Evolutionary conservation across 306 rosid species (phyloP), one percentile per base, ranked within the genome.

Genomic region (Sesbania bispinosa): DNA sequence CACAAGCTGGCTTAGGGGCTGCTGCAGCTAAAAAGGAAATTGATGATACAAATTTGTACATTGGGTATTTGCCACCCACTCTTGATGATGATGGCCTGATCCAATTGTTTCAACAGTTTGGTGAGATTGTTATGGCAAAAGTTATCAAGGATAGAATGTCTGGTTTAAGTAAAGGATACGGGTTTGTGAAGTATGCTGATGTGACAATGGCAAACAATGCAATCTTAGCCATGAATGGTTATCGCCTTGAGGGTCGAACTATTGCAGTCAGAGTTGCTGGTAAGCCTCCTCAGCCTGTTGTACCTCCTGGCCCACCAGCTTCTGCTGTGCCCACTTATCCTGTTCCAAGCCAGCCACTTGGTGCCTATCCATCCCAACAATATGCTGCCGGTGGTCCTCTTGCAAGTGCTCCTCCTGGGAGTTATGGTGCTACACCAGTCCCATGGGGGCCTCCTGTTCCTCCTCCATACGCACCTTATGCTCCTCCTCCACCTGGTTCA

Each of bases 211-310:
- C 99, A 36, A 94, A 94, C 79, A 89, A 74, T 77, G 99, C 97
- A 21, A 94, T 86, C 59, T 39, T 74, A 33, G 87, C 91, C 77
- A 94, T 94, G 99, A 94, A 89, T 77, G 99, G 97, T 66, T 91
- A 83, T 80, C 96, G 90, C 67, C 87, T 94, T 8, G 99, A 91
- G 75, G 96, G 96, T 19, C 83, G 97, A 74, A 91, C 97, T 27
- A 91, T 94, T 82, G 99, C 99, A 26, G 99, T 94, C 67, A 83
- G 99, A 80, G 97, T 94, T 47, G 97, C 99, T 21, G 99, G 99
- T 61, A 88, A 84, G 90, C 99, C 99, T 53, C 99, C 97, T 30
- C 97, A 91, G 87, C 96, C 99, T 61, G 82, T 77, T 42, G 90
- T 87, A 48, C 92, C 98, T 69, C 95, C 97, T 38, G 92, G 92